Evolutionary conservation across 192 early-diverging fungal species (phyloP).

Genomic region (Linnemannia schmuckeri): DNA sequence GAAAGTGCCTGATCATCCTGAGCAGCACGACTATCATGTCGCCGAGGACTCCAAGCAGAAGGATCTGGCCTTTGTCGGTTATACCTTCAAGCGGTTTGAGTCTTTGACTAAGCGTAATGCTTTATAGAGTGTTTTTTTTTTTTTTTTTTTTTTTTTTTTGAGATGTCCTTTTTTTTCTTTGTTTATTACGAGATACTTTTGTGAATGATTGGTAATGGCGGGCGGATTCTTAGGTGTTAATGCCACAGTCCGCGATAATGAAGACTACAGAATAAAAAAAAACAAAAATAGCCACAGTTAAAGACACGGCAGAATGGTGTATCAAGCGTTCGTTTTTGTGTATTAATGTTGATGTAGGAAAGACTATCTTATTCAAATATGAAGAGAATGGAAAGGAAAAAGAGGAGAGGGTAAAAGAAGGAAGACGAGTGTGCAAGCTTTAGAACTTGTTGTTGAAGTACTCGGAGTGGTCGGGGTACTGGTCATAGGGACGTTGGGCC

Average conservation of each 20-base stretch:
- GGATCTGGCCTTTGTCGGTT: constrained; percentile 97
- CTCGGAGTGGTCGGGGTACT: not conserved
- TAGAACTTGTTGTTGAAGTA: not conserved
- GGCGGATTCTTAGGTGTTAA: no score
- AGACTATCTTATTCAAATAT: no score
- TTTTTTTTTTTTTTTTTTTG: not conserved
- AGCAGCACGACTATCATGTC: constrained; percentile 11
- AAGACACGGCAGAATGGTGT: no score
- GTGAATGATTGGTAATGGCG: no score
- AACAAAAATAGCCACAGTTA: no score
- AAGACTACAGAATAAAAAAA: no score
- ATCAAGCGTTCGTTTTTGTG: no score
- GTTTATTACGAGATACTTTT: not conserved
- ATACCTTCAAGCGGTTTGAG: constrained; percentile 95
- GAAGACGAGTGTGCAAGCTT: not conserved
- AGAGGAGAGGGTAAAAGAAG: not conserved
- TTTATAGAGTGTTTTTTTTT: constrained; percentile 1
- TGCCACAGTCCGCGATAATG: no score
- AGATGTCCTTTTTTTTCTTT: not conserved
- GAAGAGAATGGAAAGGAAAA: no score
- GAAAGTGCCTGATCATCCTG: constrained; percentile 69
- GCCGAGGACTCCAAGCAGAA: constrained; percentile 68
- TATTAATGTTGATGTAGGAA: no score
- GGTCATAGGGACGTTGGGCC: not conserved
- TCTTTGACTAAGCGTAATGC: constrained; percentile 78